Evolutionary conservation across 768 basidiomycete genomes (phyloP).

Genomic region (Tulasnella sp.): DNA sequence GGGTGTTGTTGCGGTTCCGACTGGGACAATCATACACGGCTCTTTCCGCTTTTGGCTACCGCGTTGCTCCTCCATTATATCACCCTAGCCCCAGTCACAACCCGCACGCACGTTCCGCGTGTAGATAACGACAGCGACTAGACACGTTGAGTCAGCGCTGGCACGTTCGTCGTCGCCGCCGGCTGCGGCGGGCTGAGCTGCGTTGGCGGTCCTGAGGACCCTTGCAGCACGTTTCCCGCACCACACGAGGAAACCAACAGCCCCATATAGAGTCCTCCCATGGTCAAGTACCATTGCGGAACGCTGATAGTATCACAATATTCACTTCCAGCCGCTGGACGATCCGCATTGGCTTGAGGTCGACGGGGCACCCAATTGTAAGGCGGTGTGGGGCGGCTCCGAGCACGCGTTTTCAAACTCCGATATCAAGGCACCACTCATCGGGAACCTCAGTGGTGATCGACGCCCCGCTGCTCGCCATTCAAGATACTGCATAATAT

Average conservation of each 20-base stretch:
- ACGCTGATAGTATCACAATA: neutral
- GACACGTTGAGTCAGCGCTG: neutral
- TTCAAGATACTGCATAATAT: too few relatives aligned
- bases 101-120: neutral
- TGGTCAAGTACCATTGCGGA: neutral
- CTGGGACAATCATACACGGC: slow-evolving; percentile 14
- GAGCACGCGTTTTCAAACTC: slow-evolving; percentile 5
- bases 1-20: neutral
- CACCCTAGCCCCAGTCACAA: neutral
- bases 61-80: neutral
- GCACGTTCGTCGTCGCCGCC: neutral
- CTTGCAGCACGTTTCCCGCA: neutral
- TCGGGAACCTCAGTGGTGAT: too few relatives aligned
- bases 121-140: neutral
- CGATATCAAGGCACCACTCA: neutral
- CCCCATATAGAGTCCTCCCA: neutral
- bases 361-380: neutral
- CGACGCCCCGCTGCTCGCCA: too few relatives aligned
- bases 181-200: neutral
- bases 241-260: neutral
- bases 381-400: neutral
- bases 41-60: slow-evolving; percentile 5
- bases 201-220: neutral
- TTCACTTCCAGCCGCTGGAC: too few relatives aligned
- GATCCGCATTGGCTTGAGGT: neutral